Evolutionary conservation across 1,284 basidiomycete species (phyloP).

Genomic region (Pseudozyma pruni): DNA sequence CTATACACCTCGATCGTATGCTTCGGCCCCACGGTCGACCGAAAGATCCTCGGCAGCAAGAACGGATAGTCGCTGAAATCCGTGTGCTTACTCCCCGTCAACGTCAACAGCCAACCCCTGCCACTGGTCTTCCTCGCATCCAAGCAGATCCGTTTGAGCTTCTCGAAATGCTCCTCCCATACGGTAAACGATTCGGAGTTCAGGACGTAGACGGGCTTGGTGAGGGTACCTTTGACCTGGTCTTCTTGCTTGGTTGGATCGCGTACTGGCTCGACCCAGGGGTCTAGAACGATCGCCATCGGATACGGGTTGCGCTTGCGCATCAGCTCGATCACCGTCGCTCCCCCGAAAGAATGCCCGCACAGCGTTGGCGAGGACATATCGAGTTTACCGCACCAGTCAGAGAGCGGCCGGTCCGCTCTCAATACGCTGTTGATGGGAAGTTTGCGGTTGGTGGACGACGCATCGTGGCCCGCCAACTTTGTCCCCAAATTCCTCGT

Average conservation of each 20-base stretch:
- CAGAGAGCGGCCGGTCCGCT: constrained; percentile 18
- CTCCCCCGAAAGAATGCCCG: constrained; percentile 67
- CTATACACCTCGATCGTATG: constrained; percentile 49
- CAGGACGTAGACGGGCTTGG: constrained; percentile 53
- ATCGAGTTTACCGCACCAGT: constrained; percentile 59
- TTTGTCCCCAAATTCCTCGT: constrained; percentile 53
- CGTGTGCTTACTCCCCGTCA: constrained; percentile 57
- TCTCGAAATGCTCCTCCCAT: constrained; percentile 52
- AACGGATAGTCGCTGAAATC: constrained; percentile 60
- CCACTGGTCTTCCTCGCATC: constrained; percentile 36
- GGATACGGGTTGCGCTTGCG: constrained; percentile 36
- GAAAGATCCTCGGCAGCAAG: constrained; percentile 54
- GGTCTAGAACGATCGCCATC: constrained; percentile 54
- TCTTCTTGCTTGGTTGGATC: constrained; percentile 43
- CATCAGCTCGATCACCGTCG: constrained; percentile 55
- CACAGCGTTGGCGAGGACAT: constrained; percentile 40
- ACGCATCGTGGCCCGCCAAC: constrained; percentile 23
- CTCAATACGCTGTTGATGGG: constrained; percentile 13
- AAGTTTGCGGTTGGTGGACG: background rate
- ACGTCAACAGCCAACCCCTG: constrained; percentile 59
- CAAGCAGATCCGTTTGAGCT: constrained; percentile 42
- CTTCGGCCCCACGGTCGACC: constrained; percentile 51
- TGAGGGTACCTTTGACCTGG: constrained; percentile 29
- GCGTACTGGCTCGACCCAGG: constrained; percentile 57
- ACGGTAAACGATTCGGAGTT: constrained; percentile 56